These are phyloP conservation scores for Echinosphaeria canescens DNA, from an alignment of 2,329 filamentous ascomycete species.

Conservation along the genomic window DNA sequence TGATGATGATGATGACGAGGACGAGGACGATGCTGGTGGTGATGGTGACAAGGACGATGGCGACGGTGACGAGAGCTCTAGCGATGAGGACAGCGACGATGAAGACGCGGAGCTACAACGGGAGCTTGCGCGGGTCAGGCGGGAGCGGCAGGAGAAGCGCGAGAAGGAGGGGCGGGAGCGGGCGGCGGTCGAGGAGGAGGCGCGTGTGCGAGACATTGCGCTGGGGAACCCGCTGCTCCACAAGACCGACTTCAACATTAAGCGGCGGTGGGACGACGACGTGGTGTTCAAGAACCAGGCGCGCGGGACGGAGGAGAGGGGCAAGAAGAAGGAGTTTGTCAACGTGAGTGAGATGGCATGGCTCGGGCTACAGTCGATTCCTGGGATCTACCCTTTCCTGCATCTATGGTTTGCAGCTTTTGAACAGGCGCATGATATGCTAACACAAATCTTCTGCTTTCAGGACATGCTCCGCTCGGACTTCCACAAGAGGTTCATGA, in stretches of 20 bases:
- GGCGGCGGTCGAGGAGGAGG: slow-evolving; percentile 61
- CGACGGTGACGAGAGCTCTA: too few species aligned
- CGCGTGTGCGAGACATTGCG: slow-evolving; percentile 73
- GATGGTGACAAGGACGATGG: too few species aligned
- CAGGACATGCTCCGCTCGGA: slow-evolving; percentile 80
- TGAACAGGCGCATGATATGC: slow-evolving; percentile 1
- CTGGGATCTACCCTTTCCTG: too few species aligned
- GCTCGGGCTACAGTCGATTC: background rate
- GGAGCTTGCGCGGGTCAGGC: slow-evolving; percentile 85
- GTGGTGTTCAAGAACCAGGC: slow-evolving; percentile 99
- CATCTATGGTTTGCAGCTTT: too few species aligned
- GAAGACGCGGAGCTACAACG: slow-evolving; percentile 78
- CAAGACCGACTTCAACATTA: slow-evolving; percentile 71
- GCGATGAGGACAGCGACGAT: slow-evolving; percentile 58
- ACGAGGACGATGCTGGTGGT: slow-evolving; percentile 21
- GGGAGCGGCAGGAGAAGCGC: slow-evolving; percentile 60
- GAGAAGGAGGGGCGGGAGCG: slow-evolving; percentile 66
- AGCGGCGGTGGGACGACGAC: slow-evolving; percentile 91
- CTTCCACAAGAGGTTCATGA: slow-evolving; percentile 97
- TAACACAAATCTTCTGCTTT: slow-evolving; percentile 6
- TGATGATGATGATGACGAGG: slow-evolving; percentile 27
- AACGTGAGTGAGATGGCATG: slow-evolving; percentile 38
- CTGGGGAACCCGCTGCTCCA: slow-evolving; percentile 85
- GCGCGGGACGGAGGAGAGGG: slow-evolving; percentile 77
- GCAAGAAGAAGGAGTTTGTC: slow-evolving; percentile 81